Evolutionary conservation across 2,329 filamentous ascomycete species (phyloP).

Genomic region (Madurella fahalii): DNA sequence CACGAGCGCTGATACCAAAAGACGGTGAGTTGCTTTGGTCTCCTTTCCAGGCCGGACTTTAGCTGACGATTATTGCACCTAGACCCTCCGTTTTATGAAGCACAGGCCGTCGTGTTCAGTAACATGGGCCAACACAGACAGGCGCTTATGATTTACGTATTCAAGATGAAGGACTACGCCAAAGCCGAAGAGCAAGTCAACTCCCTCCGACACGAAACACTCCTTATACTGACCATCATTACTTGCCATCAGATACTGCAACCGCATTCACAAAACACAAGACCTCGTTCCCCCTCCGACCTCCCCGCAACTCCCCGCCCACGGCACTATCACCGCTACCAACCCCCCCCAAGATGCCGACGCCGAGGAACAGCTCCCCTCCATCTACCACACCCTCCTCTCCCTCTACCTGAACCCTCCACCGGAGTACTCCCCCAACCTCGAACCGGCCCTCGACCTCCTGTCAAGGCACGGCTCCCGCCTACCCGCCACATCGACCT

Average conservation of each 20-base stretch:
- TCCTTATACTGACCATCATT: background rate
- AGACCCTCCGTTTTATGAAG: conserved; percentile 85
- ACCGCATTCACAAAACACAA: conserved; percentile 68
- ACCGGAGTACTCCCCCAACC: conserved; percentile 65
- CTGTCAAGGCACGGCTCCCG: conserved; percentile 91
- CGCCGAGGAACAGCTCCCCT: conserved; percentile 51
- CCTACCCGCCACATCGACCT: conserved; percentile 78
- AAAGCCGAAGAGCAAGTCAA: conserved; percentile 85
- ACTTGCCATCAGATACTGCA: conserved; percentile 67
- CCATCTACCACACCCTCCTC: conserved; percentile 88
- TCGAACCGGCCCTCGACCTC: conserved; percentile 75
- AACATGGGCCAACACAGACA: conserved; percentile 96
- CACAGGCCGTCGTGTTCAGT: conserved; percentile 83
- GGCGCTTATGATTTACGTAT: conserved; percentile 95
- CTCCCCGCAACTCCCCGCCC: conserved; percentile 26
- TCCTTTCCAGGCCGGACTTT: background rate
- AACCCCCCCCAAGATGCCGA: conserved; percentile 33
- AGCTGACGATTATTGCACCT: conserved; percentile 8
- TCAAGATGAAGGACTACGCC: conserved; percentile 78
- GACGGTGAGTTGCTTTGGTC: conserved; percentile 56
- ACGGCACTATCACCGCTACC: conserved; percentile 27
- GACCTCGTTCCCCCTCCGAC: conserved; percentile 33
- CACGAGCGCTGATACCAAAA: conserved; percentile 71
- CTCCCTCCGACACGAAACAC: background rate
- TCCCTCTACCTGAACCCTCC: conserved; percentile 84